Evolutionary conservation across 176 grass and related monocot genomes (phyloP), one percentile per base, ranked within the genome.

Genomic region (Phoenix dactylifera): DNA sequence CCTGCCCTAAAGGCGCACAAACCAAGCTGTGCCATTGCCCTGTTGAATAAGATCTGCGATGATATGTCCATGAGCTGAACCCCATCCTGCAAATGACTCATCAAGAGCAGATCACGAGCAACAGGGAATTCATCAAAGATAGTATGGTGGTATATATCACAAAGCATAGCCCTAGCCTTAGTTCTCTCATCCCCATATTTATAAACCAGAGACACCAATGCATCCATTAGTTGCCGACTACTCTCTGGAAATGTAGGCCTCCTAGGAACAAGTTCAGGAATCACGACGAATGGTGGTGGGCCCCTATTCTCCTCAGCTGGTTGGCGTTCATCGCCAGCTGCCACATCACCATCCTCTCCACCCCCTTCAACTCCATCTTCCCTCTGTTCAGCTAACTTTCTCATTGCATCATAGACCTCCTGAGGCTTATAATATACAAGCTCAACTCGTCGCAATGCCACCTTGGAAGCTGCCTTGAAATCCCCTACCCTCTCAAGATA

Each of bases 71-170:
- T 85, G 39, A 90, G 83, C 60, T 90, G 91, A 75, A 96, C 29
- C 1, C 86, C 91, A 74, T 96, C 91, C 77, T 96, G 91, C 63
- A 96, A 82, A 58, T 87, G 91, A 56, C 91, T 96, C 91, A 96
- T 96, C 56, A 96, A 82, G 54, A 96, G 80, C 68, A 96, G 81
- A 73, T 96, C 86, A 35, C 91, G 77, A 54, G 91, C 86, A 49
- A 96, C 73, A 50, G 83, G 50, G 74, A 82, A 96, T 64, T 96
- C 72, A 72, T 96, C 92, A 74, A 80, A 90, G 49, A 96, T 85
- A 2, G 92, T 86, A 66, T 96, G 87, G 70, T 96, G 87, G 77
- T 96, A 96, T 72, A 96, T 90, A 66, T 96, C 87, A 66, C 92
- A 96, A 50, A 96, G 75, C 92, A 96, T 90, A 51, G 92, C 92